phyloP scores from a whole-genome alignment of 2,329 filamentous ascomycete genomes.

The Huntiella abstrusa region DNA sequence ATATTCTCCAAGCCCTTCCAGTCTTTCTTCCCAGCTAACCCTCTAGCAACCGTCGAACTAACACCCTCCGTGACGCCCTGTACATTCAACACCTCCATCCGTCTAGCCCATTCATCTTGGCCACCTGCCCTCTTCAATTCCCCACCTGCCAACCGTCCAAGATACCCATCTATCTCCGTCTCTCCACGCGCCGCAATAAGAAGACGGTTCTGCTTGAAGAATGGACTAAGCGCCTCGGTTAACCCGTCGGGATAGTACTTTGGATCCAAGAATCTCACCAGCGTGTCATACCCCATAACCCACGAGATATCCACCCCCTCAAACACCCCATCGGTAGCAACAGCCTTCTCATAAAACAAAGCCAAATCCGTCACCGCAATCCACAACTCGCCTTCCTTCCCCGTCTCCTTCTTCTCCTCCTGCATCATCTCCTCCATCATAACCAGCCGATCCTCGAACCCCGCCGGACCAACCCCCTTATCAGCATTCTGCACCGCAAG shows the following conservation, averaged over 20 bases:
- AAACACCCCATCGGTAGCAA: slow-evolving; percentile 28
- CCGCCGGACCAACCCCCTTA: slow-evolving; percentile 46
- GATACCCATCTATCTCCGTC: slow-evolving; percentile 29
- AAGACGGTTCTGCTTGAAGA: slow-evolving; percentile 43
- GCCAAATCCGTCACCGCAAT: slow-evolving; percentile 52
- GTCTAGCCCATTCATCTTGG: background rate
- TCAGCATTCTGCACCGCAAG: slow-evolving; percentile 48
- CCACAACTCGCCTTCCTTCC: slow-evolving; percentile 42
- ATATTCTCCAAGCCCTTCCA: slow-evolving; percentile 29
- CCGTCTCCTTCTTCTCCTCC: slow-evolving; percentile 41
- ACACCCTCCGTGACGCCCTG: background rate
- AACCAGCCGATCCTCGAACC: slow-evolving; percentile 45
- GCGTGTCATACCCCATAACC: slow-evolving; percentile 55
- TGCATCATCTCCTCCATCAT: slow-evolving; percentile 54
- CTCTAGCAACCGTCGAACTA: slow-evolving; percentile 31
- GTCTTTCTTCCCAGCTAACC: slow-evolving; percentile 17
- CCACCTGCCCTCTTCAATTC: slow-evolving; percentile 18
- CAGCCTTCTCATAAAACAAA: slow-evolving; percentile 56
- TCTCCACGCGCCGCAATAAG: slow-evolving; percentile 15
- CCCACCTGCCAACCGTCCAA: slow-evolving; percentile 38
- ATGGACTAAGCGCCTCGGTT: slow-evolving; percentile 32
- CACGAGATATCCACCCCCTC: slow-evolving; percentile 28
- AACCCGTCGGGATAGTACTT: slow-evolving; percentile 42
- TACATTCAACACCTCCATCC: slow-evolving; percentile 31
- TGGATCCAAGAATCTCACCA: slow-evolving; percentile 51